Percentiles rank a stretch among this genome's conserved stretches.
Evolutionary conservation across 352 stramenopile species (phyloP).

Genomic region (Phytopythium mirpurense): DNA sequence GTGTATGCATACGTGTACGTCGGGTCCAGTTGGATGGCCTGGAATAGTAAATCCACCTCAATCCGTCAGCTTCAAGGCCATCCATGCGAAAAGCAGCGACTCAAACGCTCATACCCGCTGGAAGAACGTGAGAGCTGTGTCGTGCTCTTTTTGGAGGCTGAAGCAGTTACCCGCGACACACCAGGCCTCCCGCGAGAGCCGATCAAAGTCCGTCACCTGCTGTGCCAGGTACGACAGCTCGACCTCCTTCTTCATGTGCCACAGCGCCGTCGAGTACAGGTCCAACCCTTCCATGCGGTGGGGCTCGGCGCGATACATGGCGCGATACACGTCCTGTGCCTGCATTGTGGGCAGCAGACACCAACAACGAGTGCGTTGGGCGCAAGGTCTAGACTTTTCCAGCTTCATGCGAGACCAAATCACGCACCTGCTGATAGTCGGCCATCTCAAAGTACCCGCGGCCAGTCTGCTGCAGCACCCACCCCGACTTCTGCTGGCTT

Average conservation of each 20-base stretch:
- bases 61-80: too few relatives aligned
- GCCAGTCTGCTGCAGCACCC: slow-evolving; percentile 92
- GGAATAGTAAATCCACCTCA: background rate
- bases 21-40: slow-evolving; percentile 92
- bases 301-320: slow-evolving; percentile 88
- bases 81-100: too few relatives aligned
- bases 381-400: background rate
- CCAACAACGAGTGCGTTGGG: background rate
- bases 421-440: slow-evolving; percentile 82
- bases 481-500: slow-evolving; percentile 89
- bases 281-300: slow-evolving; percentile 94
- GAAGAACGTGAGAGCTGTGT: slow-evolving; percentile 95
- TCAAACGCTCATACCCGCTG: slow-evolving; percentile 52
- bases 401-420: background rate
- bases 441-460: slow-evolving; percentile 94
- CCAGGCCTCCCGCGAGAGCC: slow-evolving; percentile 92
- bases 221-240: slow-evolving; percentile 96
- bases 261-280: slow-evolving; percentile 94
- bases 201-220: slow-evolving; percentile 91
- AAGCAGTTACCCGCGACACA: slow-evolving; percentile 98
- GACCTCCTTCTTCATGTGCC: slow-evolving; percentile 97
- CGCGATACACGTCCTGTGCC: slow-evolving; percentile 84
- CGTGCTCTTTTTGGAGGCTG: slow-evolving; percentile 97
- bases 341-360: slow-evolving; percentile 6
- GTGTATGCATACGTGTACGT: slow-evolving; percentile 98